phyloP scores from a whole-genome alignment of 2,329 filamentous ascomycete genomes.

The Aphanocladium album region DNA sequence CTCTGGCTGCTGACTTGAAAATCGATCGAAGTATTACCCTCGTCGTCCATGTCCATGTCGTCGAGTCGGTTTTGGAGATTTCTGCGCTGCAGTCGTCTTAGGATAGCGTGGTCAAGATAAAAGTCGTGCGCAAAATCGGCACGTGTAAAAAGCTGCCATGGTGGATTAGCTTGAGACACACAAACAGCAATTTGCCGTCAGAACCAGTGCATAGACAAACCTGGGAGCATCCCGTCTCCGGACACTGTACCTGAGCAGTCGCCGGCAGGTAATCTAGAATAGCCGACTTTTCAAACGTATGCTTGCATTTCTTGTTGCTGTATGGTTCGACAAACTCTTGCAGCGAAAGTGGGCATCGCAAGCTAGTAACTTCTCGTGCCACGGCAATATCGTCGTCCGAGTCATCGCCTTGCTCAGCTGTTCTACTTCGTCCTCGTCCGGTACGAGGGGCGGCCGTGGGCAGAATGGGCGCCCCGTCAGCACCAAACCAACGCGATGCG shows the following conservation, averaged over 20 bases:
- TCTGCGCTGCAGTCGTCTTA: conserved; percentile 54
- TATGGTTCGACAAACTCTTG: conserved; percentile 60
- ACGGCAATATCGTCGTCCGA: conserved; percentile 67
- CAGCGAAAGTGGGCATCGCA: conserved; percentile 66
- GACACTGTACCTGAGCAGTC: conserved; percentile 48
- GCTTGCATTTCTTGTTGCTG: conserved; percentile 62
- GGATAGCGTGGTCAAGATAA: conserved; percentile 49
- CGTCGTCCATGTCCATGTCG: conserved; percentile 32
- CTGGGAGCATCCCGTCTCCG: conserved; percentile 58
- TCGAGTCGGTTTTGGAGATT: conserved; percentile 38
- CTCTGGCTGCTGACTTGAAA: background rate
- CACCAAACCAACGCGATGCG: conserved; percentile 49
- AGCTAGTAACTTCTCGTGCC: conserved; percentile 56
- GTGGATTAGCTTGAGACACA: background rate
- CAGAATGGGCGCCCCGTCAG: conserved; percentile 39
- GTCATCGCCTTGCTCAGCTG: conserved; percentile 36
- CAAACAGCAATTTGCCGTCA: background rate
- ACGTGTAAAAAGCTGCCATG: conserved; percentile 40
- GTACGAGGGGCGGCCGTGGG: conserved; percentile 15
- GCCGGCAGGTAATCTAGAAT: conserved; percentile 53
- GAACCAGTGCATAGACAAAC: conserved; percentile 30
- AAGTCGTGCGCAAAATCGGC: conserved; percentile 42
- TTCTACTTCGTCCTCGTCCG: conserved; percentile 7
- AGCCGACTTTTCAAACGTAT: conserved; percentile 64
- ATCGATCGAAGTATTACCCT: conserved; percentile 23